Evolutionary conservation across 495 filamentous ascomycete species (phyloP).

Genomic region (Podospora tetraspora): DNA sequence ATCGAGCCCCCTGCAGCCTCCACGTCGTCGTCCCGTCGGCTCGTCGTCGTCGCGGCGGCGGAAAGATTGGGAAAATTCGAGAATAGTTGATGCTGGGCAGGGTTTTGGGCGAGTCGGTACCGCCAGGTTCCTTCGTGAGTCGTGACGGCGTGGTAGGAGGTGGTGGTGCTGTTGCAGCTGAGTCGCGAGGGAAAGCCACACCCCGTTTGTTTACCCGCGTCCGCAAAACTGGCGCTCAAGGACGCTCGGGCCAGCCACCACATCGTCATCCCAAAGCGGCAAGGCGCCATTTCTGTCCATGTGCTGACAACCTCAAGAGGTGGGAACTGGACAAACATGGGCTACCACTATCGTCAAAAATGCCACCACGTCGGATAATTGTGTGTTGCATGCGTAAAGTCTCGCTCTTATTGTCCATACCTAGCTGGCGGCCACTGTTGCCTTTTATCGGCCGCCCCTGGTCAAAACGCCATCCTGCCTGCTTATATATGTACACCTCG

Average conservation of each 20-base stretch:
- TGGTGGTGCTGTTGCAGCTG: not conserved
- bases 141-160: not conserved
- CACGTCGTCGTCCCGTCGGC: not conserved
- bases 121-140: not conserved
- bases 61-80: not conserved
- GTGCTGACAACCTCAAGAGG: not conserved
- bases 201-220: conserved; percentile 21
- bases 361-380: not conserved
- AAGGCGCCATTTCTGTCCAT: not conserved
- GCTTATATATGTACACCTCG: not conserved
- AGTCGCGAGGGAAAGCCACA: conserved; percentile 20
- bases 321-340: not conserved
- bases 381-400: not conserved
- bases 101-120: not conserved
- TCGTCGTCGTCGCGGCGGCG: not conserved
- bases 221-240: conserved; percentile 11
- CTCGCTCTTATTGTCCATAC: not conserved
- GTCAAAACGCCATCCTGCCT: not conserved
- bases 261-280: not conserved
- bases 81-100: not conserved
- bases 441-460: not conserved
- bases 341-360: not conserved
- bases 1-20: not conserved
- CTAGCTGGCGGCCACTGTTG: not conserved
- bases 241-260: conserved; percentile 14